Evolutionary conservation across 345 rosid genomes (phyloP), one percentile per base, ranked within the genome.

Genomic region (Eucalyptus camaldulensis): DNA sequence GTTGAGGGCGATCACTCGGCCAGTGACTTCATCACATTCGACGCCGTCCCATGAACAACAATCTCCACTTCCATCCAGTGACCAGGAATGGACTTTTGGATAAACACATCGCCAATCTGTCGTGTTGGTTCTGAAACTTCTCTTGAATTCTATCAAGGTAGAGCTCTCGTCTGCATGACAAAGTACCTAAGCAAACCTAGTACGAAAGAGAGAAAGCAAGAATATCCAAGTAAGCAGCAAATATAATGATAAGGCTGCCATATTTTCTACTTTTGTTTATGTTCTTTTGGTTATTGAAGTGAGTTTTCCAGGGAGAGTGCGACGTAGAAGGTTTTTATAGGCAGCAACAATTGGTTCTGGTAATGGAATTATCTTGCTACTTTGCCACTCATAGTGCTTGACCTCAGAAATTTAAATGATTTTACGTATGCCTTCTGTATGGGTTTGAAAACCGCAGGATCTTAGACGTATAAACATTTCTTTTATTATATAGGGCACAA

Each of bases 41-140:
- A 89, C 21, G 1, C 88, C 88, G 0, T 43, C 51, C 88, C 90
- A 89, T 3, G 88, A 86, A 87, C 86, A 89, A 37, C 86, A 89
- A 40, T 86, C 88, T n/a, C 89, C 87, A 69, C 44, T 69, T 43
- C 86, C 89, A 10, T 88, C 72, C 21, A 54, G 44, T 19, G n/a
- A 43, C 87, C 87, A 88, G 27, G 86, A 72, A 47, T 65, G 54
- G 6, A 87, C 45, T 51, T 65, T 67, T 33, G 80, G 80, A 69
- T 33, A 8, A 69, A 3, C 0, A 1, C 44, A 33, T 69, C 44
- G 4, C 80, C 1, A 17, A 17, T 33, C 13, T 17, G 7, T 3
- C 4, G 4, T 17, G 44, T 16, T 3, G 80, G 13, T 58, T 58
- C 3, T 58, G 7, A 58, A 58, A 58, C 67, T 33, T 69, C 44